A percentile compares a stretch with the other conserved stretches of the same genome.
Conservation (phyloP, 139 green algal genomes). For the Desmodesmus armatus region DNA sequence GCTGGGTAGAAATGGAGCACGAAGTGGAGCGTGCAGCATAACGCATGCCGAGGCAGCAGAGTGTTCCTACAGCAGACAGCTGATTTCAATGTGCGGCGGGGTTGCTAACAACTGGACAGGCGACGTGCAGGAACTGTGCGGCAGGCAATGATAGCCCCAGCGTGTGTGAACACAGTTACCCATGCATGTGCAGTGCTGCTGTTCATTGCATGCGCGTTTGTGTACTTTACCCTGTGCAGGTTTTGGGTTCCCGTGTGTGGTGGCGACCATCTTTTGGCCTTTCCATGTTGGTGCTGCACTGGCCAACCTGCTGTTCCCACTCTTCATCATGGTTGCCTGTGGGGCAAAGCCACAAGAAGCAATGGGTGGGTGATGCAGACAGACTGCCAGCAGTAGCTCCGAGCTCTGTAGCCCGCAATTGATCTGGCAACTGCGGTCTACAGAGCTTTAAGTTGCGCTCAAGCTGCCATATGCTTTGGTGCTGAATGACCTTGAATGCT, state of each 20-base stretch:
- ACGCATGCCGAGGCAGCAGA: too few species aligned
- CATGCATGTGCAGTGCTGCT: too few species aligned
- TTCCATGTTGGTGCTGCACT: conserved; percentile 74
- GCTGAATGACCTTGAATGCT: background rate
- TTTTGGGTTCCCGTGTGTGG: conserved; percentile 68
- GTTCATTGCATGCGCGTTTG: too few species aligned
- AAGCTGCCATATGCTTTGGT: background rate
- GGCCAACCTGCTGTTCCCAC: conserved; percentile 72
- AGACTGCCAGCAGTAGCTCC: background rate
- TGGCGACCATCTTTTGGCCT: conserved; percentile 57
- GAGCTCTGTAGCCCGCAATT: background rate
- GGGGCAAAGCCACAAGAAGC: conserved; percentile 54
- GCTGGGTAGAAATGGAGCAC: too few species aligned
- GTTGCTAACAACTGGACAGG: too few species aligned
- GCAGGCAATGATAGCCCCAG: too few species aligned
- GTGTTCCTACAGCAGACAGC: too few species aligned
- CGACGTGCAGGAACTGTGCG: too few species aligned
- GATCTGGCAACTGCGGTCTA: background rate
- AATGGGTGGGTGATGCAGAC: background rate
- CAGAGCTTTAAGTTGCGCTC: background rate
- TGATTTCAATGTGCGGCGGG: too few species aligned
- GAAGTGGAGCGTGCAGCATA: too few species aligned
- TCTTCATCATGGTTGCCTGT: conserved; percentile 76
- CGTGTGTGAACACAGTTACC: too few species aligned
- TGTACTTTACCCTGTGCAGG: too few species aligned